Evolutionary conservation across 2,329 filamentous ascomycete species (phyloP), one percentile per base, ranked within the genome.

Genomic region (Sclerotinia borealis): DNA sequence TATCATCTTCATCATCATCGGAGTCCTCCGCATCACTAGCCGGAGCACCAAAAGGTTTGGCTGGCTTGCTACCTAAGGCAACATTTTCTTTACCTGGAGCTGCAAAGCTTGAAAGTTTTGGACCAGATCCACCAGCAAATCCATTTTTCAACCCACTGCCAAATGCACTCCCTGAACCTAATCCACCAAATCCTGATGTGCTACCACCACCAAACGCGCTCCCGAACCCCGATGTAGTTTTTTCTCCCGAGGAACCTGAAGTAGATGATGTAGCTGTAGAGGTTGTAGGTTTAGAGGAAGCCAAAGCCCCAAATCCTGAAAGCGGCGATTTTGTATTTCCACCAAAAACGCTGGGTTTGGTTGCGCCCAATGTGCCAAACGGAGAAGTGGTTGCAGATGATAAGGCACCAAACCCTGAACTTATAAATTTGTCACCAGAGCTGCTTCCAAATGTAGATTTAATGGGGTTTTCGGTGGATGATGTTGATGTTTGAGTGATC

Each of bases 1-100:
- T 76, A 43, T 75, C 76, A 6, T 76, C 77, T 3, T 74, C 76
- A 13, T 76, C 76, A n/a, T 79, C 78, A 9, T 76, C 78, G 10
- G 45, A 51, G 3, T 81, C 82, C 47, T 85, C 85, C 3, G 79
- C 81, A 55, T 87, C 86, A 64, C 85, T 88, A 45, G 87, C 86
- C 1, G 90, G 85, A 15, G 91, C 89, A 37, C 92, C 92, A 73
- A 96, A 95, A 0, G 91, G 83, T 75, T 85, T 91, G 4, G 83
- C 81, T 17, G 85, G 80, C 74, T 90, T 90, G 65, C 81, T 80
- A 64, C 79, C 84, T 71, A 61, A 67, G 2, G 78, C 78, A 64
- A 80, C 75, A 52, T 78, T 77, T 22, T 76, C 72, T 41, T 77
- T 77, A 58, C 82, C 84, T 27, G 86, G 81, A 51, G 87, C 86